These are phyloP conservation scores for Friedmanniomyces simplex DNA, from an alignment of 495 filamentous ascomycete genomes.

Conservation along the genomic window DNA sequence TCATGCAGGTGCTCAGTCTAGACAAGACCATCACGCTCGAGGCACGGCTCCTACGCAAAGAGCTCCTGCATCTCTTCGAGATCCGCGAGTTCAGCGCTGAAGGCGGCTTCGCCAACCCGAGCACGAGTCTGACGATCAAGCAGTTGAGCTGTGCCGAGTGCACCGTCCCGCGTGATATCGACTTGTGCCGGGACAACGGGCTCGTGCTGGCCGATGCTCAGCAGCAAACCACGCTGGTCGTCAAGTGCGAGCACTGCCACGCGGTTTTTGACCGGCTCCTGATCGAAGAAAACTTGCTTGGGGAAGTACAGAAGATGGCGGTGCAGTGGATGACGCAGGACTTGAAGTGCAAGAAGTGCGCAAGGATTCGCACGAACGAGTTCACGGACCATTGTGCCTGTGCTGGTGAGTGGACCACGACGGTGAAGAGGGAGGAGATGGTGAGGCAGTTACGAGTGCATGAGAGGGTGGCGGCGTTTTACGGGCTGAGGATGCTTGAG, in stretches of 20 bases:
- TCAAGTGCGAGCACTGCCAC: slow-evolving; percentile 62
- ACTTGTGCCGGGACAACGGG: slow-evolving; percentile 88
- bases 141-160: slow-evolving; percentile 80
- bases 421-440: slow-evolving; percentile 58
- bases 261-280: slow-evolving; percentile 62
- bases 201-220: slow-evolving; percentile 28
- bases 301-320: slow-evolving; percentile 59
- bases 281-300: slow-evolving; percentile 77
- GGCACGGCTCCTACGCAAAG: slow-evolving; percentile 74
- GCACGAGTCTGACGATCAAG: slow-evolving; percentile 56
- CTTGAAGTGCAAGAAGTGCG: slow-evolving; percentile 67
- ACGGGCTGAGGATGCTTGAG: slow-evolving; percentile 69
- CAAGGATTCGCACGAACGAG: slow-evolving; percentile 64
- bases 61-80: slow-evolving; percentile 80
- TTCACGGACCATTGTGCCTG: slow-evolving; percentile 97
- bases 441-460: slow-evolving; percentile 55
- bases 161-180: slow-evolving; percentile 76
- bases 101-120: slow-evolving; percentile 78
- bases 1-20: slow-evolving; percentile 82
- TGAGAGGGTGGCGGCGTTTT: slow-evolving; percentile 62
- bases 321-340: slow-evolving; percentile 84
- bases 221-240: slow-evolving; percentile 13
- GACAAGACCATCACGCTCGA: slow-evolving; percentile 83
- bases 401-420: slow-evolving; percentile 70
- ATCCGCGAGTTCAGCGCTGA: slow-evolving; percentile 87